Evolutionary conservation across 306 rosid genomes (phyloP).

Genomic region (Pyrus pyrifolia): DNA sequence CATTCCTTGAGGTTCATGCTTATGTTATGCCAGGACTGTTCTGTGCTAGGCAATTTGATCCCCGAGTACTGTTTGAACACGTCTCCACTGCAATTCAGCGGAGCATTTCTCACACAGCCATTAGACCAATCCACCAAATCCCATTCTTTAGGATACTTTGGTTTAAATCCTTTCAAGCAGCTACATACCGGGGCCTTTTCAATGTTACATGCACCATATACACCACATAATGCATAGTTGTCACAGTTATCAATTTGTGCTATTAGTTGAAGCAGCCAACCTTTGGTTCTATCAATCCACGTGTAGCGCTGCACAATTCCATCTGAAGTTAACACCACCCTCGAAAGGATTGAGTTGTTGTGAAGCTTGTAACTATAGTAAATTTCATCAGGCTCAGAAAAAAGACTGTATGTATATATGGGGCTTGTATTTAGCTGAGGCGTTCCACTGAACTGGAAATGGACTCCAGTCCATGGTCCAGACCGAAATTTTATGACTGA

Average conservation of each 20-base stretch:
- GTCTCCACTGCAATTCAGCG: slow-evolving; percentile 27
- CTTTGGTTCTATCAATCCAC: background rate
- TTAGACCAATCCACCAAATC: slow-evolving; percentile 6
- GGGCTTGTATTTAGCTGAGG: background rate
- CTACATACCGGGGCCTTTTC: slow-evolving; percentile 24
- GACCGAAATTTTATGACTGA: background rate
- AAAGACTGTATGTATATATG: slow-evolving; percentile 22
- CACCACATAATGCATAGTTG: slow-evolving; percentile 40
- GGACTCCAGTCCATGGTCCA: background rate
- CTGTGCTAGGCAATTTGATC: slow-evolving; percentile 23
- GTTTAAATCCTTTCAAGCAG: slow-evolving; percentile 42
- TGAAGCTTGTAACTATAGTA: slow-evolving; percentile 26
- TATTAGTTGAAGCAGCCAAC: background rate
- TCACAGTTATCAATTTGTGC: slow-evolving; percentile 22
- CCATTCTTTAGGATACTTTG: slow-evolving; percentile 25
- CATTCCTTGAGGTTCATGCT: slow-evolving; percentile 29
- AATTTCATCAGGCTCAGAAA: slow-evolving; percentile 24
- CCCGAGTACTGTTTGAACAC: slow-evolving; percentile 13
- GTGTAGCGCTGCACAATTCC: background rate
- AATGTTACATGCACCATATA: slow-evolving; percentile 25
- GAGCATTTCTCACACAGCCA: slow-evolving; percentile 35
- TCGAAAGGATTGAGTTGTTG: slow-evolving; percentile 25
- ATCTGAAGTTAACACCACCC: slow-evolving; percentile 28
- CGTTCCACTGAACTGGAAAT: background rate
- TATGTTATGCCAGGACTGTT: slow-evolving; percentile 5